These are phyloP conservation scores for Pleurotus cornucopiae DNA, from an alignment of 768 basidiomycete genomes.

Conservation along the genomic window DNA sequence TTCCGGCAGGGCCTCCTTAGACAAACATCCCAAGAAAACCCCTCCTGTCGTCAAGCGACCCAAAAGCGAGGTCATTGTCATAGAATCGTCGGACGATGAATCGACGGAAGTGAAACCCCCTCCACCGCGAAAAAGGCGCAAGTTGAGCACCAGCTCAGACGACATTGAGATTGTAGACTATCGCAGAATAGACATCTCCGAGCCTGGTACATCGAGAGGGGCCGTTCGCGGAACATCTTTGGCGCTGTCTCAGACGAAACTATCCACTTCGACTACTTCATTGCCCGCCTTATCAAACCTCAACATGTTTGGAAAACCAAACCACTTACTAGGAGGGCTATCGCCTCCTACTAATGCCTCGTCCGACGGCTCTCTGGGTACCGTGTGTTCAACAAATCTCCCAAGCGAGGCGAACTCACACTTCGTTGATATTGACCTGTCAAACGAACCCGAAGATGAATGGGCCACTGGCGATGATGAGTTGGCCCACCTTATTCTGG, in stretches of 20 bases:
- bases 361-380: slow-evolving; percentile 13
- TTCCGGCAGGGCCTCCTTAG: slow-evolving; percentile 5
- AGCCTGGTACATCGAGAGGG: not conserved
- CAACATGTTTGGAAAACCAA: not conserved
- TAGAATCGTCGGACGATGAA: slow-evolving; percentile 59
- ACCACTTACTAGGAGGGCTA: not conserved
- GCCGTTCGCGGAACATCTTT: slow-evolving; percentile 17
- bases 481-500: slow-evolving; percentile 11
- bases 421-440: slow-evolving; percentile 23
- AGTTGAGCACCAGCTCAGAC: slow-evolving; percentile 20
- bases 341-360: not conserved
- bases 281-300: slow-evolving; percentile 5
- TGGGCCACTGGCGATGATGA: slow-evolving; percentile 65
- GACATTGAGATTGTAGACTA: slow-evolving; percentile 30
- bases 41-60: not conserved
- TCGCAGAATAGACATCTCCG: not conserved
- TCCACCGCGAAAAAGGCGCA: slow-evolving; percentile 15
- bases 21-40: not conserved
- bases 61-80: slow-evolving; percentile 45
- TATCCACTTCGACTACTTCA: not conserved
- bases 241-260: slow-evolving; percentile 12
- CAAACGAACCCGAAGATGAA: slow-evolving; percentile 35
- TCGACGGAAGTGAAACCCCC: slow-evolving; percentile 9
- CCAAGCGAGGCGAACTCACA: slow-evolving; percentile 1
- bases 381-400: not conserved